A percentile compares a stretch with the other conserved stretches of the same genome.
phyloP scores from a whole-genome alignment of 169 alveolate species.

The Plasmodium coatneyi region DNA sequence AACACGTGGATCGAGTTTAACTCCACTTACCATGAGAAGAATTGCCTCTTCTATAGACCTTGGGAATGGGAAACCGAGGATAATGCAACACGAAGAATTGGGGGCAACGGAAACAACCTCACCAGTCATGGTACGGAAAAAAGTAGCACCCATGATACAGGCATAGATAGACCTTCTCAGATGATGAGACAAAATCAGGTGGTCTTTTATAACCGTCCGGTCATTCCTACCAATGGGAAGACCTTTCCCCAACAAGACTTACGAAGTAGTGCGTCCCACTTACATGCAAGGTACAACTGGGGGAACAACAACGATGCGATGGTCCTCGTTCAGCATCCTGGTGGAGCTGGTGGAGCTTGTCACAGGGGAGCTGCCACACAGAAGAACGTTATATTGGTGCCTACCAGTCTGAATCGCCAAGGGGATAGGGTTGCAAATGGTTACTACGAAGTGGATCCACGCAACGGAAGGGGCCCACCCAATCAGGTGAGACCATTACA shows the following conservation, averaged over 20 bases:
- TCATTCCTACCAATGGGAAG: background rate
- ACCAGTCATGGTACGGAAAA: too few relatives aligned
- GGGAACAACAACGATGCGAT: background rate
- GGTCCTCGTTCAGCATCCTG: background rate
- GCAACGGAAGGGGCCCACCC: too few relatives aligned
- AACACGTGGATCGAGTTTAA: slow-evolving; percentile 33
- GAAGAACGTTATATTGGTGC: background rate
- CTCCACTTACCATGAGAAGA: slow-evolving; percentile 5
- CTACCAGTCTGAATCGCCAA: background rate
- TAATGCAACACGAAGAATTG: too few relatives aligned
- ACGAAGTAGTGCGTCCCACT: background rate
- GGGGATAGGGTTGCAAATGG: too few relatives aligned
- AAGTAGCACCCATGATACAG: too few relatives aligned
- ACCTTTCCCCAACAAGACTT: background rate
- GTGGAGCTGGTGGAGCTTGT: background rate
- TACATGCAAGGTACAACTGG: background rate
- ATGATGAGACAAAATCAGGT: too few relatives aligned
- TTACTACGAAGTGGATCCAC: too few relatives aligned
- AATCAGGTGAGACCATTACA: too few relatives aligned
- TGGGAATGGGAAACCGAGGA: background rate
- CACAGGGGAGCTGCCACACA: background rate
- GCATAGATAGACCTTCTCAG: too few relatives aligned
- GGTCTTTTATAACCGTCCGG: background rate
- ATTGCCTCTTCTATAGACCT: background rate
- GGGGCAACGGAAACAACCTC: too few relatives aligned